Percentiles rank a stretch among this genome's conserved stretches.
These are phyloP conservation scores for Rubroboletus pulcherrimus DNA, from an alignment of 768 basidiomycete genomes.

Conservation along the genomic window DNA sequence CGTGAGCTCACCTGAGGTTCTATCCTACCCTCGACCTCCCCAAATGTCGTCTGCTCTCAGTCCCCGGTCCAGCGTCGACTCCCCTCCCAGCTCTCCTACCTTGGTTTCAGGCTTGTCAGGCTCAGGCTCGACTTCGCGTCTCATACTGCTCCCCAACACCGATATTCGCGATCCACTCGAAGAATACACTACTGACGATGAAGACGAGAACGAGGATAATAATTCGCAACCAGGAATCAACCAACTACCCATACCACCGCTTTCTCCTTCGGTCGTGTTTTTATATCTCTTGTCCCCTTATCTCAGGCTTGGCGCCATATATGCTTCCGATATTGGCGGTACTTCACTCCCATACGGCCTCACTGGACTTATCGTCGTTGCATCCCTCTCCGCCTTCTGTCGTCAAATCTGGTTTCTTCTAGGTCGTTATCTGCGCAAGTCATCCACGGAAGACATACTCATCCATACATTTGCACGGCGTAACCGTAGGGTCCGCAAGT, in stretches of 20 bases:
- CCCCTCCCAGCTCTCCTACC: conserved; percentile 1
- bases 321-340: conserved; percentile 44
- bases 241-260: conserved; percentile 38
- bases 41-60: background rate
- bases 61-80: conserved; percentile 12
- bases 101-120: conserved; percentile 17
- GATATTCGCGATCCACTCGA: conserved; percentile 38
- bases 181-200: conserved; percentile 42
- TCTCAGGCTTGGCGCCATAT: conserved; percentile 67
- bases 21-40: conserved; percentile 3
- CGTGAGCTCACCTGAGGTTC: background rate
- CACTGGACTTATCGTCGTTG: conserved; percentile 48
- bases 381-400: conserved; percentile 55
- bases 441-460: conserved; percentile 63
- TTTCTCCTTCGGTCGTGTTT: conserved; percentile 56
- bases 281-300: conserved; percentile 67
- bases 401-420: conserved; percentile 76
- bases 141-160: conserved; percentile 59
- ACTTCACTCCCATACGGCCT: conserved; percentile 49
- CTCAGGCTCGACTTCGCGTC: conserved; percentile 46
- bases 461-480: conserved; percentile 56
- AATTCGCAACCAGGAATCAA: conserved; percentile 3
- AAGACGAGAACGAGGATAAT: conserved; percentile 35
- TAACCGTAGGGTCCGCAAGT: conserved; percentile 46
- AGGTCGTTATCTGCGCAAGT: conserved; percentile 63